Evolutionary conservation across 257 asterid species (phyloP).

Genomic region (Ligustrum vulgare): DNA sequence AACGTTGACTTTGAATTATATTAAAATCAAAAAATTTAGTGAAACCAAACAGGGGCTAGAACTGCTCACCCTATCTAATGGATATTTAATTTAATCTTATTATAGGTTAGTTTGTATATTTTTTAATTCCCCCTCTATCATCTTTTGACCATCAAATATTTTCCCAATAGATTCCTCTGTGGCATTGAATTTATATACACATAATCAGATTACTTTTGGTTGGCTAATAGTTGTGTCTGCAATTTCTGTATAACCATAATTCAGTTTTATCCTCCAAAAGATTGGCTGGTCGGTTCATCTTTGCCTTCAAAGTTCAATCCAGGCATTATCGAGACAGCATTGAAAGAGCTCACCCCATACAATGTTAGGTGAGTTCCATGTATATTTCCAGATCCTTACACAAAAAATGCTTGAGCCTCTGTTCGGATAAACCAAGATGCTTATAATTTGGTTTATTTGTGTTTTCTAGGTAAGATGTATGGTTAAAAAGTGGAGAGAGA

Average conservation of each 20-base stretch:
- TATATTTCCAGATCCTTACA: not conserved
- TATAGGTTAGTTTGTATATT: conserved; percentile 13
- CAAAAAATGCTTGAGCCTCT: not conserved
- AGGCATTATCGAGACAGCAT: conserved; percentile 54
- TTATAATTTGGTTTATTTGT: too few relatives aligned
- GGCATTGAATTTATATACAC: not conserved
- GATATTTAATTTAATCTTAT: not conserved
- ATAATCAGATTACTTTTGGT: not conserved
- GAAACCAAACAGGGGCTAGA: too few relatives aligned
- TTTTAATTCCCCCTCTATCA: conserved; percentile 7
- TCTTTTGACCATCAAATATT: conserved; percentile 14
- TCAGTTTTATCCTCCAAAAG: conserved; percentile 83
- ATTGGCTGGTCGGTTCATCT: conserved; percentile 96
- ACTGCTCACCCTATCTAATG: not conserved
- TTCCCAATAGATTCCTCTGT: not conserved
- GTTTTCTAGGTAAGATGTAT: too few relatives aligned
- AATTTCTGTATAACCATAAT: conserved; percentile 29
- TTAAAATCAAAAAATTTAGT: too few relatives aligned
- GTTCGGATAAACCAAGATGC: too few relatives aligned
- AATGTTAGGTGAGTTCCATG: conserved; percentile 60
- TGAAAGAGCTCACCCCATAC: conserved; percentile 73
- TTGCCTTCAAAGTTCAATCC: conserved; percentile 72
- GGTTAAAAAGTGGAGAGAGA: too few relatives aligned
- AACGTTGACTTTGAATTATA: too few relatives aligned
- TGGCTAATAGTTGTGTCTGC: conserved; percentile 21